Base-by-base conservation (phyloP, 257 asterid species). In the Petrea volubilis region DNA sequence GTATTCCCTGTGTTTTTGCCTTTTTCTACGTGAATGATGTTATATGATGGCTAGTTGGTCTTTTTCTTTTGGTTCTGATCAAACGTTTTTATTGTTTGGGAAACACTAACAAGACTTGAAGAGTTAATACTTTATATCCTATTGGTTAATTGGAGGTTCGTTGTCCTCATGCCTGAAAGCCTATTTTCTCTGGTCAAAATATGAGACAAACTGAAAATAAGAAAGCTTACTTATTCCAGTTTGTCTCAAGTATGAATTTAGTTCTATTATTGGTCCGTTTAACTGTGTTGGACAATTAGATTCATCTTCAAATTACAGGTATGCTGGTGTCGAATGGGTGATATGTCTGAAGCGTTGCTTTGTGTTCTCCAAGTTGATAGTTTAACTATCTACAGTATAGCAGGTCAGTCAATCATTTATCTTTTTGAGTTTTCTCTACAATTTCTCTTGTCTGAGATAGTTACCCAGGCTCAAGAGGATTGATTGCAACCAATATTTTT, bases 241-340 rank as follows among this genome's bases (percentile, higher is more conserved):
- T 75, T 51, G 47, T 64, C 18, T 51, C 55, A 43, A 12, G 51
- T 68, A 53, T 64, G 66, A 64, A 47, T 20, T 51, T 70, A 36
- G 38, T 59, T 50, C 46, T 14, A 20, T 51, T 53, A 52, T 31
- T 46, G 68, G 64, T 63, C 27, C 28, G 28, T 47, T 61, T 64
- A 28, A 13, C 20, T 23, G 34, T 43, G 66, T 67, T 66, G 64
- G 61, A 75, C 21, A 11, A 46, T 68, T 36, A 20, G 31, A 53
- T 24, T 71, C 59, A 68, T 52, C 60, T 40, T 59, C 17, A 46
- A 51, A 61, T 75, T 78, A 62, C 81, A 91, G 98, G 96, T 87
- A 58, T 93, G 97, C 81, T 93, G 96, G 96, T 91, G 96, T 80
- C 80, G 85, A 63, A 89, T 93, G 98, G 92, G 93, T 64, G 83